phyloP scores from a whole-genome alignment of 345 rosid species.

The Arabidopsis arenosa region DNA sequence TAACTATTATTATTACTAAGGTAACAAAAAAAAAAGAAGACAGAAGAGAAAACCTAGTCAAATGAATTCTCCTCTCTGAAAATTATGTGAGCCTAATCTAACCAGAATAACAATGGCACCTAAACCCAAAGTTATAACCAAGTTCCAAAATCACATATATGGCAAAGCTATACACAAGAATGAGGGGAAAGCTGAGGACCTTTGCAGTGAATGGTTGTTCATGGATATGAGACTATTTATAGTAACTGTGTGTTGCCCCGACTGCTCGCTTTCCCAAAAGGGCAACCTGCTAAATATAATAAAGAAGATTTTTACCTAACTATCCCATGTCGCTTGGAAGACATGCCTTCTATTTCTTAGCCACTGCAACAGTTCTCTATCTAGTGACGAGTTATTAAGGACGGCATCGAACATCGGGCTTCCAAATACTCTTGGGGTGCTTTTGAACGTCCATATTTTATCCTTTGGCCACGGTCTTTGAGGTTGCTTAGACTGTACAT shows the following conservation, averaged over 20 bases:
- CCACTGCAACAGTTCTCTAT: constrained; percentile 93
- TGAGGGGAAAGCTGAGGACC: constrained; percentile 33
- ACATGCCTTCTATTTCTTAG: constrained; percentile 74
- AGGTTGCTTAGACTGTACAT: constrained; percentile 75
- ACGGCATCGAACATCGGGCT: constrained; percentile 95
- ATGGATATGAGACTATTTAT: constrained; percentile 29
- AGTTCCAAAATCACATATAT: constrained; percentile 42
- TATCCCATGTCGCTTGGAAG: constrained; percentile 83
- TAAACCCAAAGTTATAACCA: constrained; percentile 33
- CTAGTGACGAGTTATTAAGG: constrained; percentile 57
- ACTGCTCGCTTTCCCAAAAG: constrained; percentile 31
- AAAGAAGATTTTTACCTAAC: constrained; percentile 37
- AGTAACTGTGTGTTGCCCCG: constrained; percentile 26
- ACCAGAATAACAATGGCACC: constrained; percentile 33
- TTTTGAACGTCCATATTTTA: constrained; percentile 88
- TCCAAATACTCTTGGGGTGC: constrained; percentile 61
- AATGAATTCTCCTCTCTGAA: constrained; percentile 22
- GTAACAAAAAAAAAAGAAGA: constrained; percentile 8
- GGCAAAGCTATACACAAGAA: constrained; percentile 44
- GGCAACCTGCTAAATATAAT: constrained; percentile 28
- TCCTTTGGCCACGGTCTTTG: constrained; percentile 97
- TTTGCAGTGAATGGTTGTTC: constrained; percentile 22
- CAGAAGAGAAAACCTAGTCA: constrained; percentile 24
- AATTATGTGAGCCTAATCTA: constrained; percentile 43
- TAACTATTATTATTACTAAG: constrained; percentile 22